These are phyloP conservation scores for Pseudohalonectria lignicola DNA, from an alignment of 2,329 filamentous ascomycete genomes.

Conservation along the genomic window DNA sequence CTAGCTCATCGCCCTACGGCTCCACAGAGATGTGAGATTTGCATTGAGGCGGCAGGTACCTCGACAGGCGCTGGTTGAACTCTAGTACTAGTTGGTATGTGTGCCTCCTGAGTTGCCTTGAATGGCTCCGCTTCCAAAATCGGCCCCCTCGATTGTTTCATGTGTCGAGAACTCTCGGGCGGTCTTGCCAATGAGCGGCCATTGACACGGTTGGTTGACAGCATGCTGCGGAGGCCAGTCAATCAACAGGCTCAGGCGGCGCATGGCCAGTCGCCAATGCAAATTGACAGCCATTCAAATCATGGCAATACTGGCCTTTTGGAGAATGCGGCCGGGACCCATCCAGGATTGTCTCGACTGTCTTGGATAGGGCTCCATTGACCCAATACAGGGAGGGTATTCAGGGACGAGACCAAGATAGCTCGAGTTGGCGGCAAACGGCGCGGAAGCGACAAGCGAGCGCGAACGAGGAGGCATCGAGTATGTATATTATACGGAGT, in stretches of 20 bases:
- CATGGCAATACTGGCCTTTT: conserved; percentile 9
- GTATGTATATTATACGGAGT: too few relatives aligned
- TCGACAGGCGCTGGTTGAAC: too few relatives aligned
- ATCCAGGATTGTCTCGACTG: conserved; percentile 1
- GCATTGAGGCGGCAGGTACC: too few relatives aligned
- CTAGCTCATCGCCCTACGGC: too few relatives aligned
- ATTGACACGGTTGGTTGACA: conserved; percentile 4
- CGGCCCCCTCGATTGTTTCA: conserved; percentile 19
- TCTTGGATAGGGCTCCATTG: conserved; percentile 1
- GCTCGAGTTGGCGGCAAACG: too few relatives aligned
- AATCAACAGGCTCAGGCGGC: conserved; percentile 13
- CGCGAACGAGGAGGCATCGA: too few relatives aligned
- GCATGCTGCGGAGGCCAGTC: conserved; percentile 2
- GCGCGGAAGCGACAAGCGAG: too few relatives aligned
- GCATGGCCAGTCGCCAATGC: conserved; percentile 9
- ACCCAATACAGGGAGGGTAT: neutral
- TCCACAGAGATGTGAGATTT: too few relatives aligned
- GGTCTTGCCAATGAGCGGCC: conserved; percentile 11
- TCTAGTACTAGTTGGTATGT: too few relatives aligned
- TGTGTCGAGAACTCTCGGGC: conserved; percentile 10
- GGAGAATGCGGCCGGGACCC: conserved; percentile 2
- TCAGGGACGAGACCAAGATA: neutral
- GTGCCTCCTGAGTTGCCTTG: too few relatives aligned
- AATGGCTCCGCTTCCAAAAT: neutral
- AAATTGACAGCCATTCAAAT: conserved; percentile 14